phyloP scores from a whole-genome alignment of 2,329 filamentous ascomycete genomes.

The Aspergillus unguis region DNA sequence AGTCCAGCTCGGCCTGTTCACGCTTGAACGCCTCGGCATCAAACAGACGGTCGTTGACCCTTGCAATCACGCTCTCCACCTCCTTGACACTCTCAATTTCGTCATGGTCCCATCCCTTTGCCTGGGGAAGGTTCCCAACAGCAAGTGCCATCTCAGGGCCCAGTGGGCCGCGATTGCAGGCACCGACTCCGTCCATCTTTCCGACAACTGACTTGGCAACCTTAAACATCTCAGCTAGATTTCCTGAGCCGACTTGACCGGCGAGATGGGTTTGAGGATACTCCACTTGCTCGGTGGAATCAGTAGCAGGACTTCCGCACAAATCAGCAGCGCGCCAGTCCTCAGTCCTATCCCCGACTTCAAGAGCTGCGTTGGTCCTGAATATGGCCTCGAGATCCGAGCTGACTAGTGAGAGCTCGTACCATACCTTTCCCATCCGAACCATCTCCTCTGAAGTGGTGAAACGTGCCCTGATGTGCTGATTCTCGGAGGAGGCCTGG shows the following conservation, averaged over 20 bases:
- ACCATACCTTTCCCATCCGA: constrained; percentile 35
- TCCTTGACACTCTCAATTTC: constrained; percentile 22
- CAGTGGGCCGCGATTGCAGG: constrained; percentile 21
- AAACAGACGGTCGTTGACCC: background rate
- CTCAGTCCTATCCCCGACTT: constrained; percentile 33
- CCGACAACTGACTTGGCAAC: constrained; percentile 33
- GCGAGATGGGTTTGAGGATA: constrained; percentile 18
- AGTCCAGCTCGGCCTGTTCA: constrained; percentile 8
- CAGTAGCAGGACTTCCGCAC: constrained; percentile 22
- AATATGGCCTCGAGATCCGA: constrained; percentile 34
- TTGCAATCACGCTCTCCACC: constrained; percentile 15
- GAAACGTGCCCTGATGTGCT: constrained; percentile 29
- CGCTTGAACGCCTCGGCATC: background rate
- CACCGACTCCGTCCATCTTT: constrained; percentile 39
- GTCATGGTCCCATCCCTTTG: constrained; percentile 14
- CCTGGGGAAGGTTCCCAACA: background rate
- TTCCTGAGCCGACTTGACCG: constrained; percentile 24
- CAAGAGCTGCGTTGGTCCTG: constrained; percentile 30
- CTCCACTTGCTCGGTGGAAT: constrained; percentile 10
- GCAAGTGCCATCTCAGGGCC: background rate
- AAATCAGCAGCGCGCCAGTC: constrained; percentile 31
- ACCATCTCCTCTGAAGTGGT: constrained; percentile 27
- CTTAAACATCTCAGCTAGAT: constrained; percentile 28
- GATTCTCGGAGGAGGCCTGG: constrained; percentile 17
- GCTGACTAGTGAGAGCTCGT: constrained; percentile 39